Conservation (phyloP, 2,329 filamentous ascomycete genomes). For the Purpureocillium takamizusanense region DNA sequence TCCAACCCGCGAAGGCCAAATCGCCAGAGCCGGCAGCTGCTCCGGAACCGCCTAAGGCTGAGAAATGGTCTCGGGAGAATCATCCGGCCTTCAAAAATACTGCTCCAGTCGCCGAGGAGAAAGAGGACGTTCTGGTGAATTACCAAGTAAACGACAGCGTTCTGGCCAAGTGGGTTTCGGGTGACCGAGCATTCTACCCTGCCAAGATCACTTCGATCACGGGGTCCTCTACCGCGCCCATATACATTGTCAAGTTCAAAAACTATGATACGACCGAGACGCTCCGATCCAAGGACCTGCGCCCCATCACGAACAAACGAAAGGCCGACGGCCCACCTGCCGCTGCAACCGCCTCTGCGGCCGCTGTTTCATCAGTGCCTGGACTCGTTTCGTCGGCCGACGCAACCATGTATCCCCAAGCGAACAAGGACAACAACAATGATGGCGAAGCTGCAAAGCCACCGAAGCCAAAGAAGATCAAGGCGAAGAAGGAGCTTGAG, state of each 20-base stretch:
- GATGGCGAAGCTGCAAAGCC: constrained; percentile 60
- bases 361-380: constrained; percentile 25
- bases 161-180: constrained; percentile 81
- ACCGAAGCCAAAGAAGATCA: constrained; percentile 78
- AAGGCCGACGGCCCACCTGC: constrained; percentile 73
- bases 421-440: constrained; percentile 51
- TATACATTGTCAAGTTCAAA: constrained; percentile 94
- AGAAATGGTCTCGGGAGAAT: constrained; percentile 74
- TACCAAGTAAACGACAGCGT: constrained; percentile 88
- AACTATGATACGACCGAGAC: constrained; percentile 81
- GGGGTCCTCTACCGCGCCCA: constrained; percentile 79
- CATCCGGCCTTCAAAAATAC: constrained; percentile 65
- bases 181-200: constrained; percentile 84
- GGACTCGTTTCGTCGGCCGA: constrained; percentile 44
- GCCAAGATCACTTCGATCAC: constrained; percentile 91
- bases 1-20: constrained; percentile 46
- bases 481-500: constrained; percentile 84
- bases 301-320: constrained; percentile 70
- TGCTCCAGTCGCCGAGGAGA: constrained; percentile 32
- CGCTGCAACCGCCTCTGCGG: constrained; percentile 26
- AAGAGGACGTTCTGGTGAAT: constrained; percentile 42
- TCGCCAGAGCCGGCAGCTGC: constrained; percentile 34
- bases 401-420: constrained; percentile 52
- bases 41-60: constrained; percentile 41
- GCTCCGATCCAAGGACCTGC: constrained; percentile 72